These are phyloP conservation scores for Galerina sulciceps DNA, from an alignment of 768 basidiomycete genomes.

Conservation along the genomic window DNA sequence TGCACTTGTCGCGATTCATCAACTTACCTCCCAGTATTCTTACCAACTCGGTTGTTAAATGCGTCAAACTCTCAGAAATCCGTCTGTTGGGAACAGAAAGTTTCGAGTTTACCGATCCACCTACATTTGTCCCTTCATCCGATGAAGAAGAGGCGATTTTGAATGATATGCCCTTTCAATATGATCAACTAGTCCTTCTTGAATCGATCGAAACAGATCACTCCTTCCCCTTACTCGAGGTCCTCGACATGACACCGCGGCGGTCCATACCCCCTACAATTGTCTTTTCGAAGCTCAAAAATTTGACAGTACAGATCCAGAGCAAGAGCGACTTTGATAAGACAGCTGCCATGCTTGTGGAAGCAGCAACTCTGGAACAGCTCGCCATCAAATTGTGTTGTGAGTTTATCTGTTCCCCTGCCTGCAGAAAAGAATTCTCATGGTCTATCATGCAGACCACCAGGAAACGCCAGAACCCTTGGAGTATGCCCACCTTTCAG, in stretches of 20 bases:
- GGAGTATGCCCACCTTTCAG: neutral
- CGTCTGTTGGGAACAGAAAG: slow-evolving; percentile 3
- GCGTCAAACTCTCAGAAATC: slow-evolving; percentile 15
- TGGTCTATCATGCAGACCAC: neutral
- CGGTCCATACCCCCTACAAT: slow-evolving; percentile 9
- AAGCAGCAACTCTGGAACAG: slow-evolving; percentile 11
- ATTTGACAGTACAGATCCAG: slow-evolving; percentile 14
- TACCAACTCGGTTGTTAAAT: slow-evolving; percentile 11
- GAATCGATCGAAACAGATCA: slow-evolving; percentile 23
- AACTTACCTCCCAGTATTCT: slow-evolving; percentile 18
- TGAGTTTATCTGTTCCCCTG: neutral
- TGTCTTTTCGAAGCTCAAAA: slow-evolving; percentile 15
- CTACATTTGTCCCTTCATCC: neutral
- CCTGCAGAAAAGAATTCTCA: neutral
- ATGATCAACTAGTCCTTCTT: slow-evolving; percentile 12
- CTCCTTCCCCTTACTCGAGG: slow-evolving; percentile 17
- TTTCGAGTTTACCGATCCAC: slow-evolving; percentile 2
- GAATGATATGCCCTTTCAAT: slow-evolving; percentile 4
- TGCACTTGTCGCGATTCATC: slow-evolving; percentile 17
- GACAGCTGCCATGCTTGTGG: slow-evolving; percentile 13
- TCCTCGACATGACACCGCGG: slow-evolving; percentile 16
- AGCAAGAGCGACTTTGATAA: slow-evolving; percentile 13
- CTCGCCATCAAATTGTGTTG: slow-evolving; percentile 13
- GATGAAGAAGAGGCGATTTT: slow-evolving; percentile 1
- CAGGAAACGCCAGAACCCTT: neutral